These are phyloP conservation scores for Hordeum pubiflorum DNA, from an alignment of 202 grass and related monocot genomes.

Conservation along the genomic window DNA sequence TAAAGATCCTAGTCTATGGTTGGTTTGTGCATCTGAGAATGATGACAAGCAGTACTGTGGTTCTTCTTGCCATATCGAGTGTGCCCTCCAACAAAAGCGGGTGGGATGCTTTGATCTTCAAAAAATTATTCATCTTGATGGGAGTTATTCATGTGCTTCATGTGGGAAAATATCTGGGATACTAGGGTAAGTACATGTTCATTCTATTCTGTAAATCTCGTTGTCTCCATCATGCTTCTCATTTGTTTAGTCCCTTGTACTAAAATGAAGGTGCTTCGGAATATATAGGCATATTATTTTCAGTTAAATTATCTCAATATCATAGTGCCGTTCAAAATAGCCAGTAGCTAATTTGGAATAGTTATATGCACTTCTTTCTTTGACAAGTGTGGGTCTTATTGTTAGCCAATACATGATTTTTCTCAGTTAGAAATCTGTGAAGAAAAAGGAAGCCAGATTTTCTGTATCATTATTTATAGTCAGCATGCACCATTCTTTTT, in stretches of 20 bases:
- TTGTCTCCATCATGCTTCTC: not conserved
- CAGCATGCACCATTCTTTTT: not conserved
- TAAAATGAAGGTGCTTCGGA: not conserved
- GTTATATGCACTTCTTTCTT: not conserved
- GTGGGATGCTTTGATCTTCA: constrained; percentile 71
- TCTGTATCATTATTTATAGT: constrained; percentile 15
- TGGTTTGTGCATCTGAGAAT: constrained; percentile 85
- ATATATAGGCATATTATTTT: not conserved
- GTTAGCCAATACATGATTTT: not conserved
- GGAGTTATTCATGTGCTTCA: constrained; percentile 85
- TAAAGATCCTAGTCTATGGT: constrained; percentile 95
- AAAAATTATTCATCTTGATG: constrained; percentile 76
- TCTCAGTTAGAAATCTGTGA: not conserved
- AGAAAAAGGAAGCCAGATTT: not conserved
- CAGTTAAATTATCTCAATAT: constrained; percentile 16
- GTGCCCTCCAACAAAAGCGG: constrained; percentile 61
- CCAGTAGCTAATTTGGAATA: not conserved
- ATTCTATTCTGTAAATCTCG: not conserved
- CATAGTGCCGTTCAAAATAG: not conserved
- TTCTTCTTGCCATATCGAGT: constrained; percentile 95
- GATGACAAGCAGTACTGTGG: constrained; percentile 75
- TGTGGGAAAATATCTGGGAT: constrained; percentile 95
- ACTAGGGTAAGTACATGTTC: constrained; percentile 55
- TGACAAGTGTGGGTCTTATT: not conserved
- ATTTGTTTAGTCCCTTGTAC: not conserved